Evolutionary conservation across 805 yeast genomes (phyloP).

Genomic region (Ogataea methylovora): DNA sequence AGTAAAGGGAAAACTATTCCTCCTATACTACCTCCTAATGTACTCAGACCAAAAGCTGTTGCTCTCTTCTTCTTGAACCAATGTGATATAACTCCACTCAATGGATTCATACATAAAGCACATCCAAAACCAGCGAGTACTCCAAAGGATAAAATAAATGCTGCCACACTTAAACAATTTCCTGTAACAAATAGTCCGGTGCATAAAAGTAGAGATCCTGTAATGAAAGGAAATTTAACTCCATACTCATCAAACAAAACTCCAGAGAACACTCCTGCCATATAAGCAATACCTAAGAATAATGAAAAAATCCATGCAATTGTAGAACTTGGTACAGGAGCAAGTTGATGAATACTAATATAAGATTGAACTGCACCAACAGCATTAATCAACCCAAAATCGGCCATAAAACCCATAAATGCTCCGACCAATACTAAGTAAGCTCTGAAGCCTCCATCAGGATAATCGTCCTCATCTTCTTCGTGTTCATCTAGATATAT

Average conservation of each 20-base stretch:
- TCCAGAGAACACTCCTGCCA: constrained; percentile 45
- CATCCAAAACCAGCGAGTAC: constrained; percentile 33
- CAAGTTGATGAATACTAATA: constrained; percentile 47
- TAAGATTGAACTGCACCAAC: constrained; percentile 60
- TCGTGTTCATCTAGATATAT: constrained; percentile 3
- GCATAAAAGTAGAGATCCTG: constrained; percentile 34
- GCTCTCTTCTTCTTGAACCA: constrained; percentile 38
- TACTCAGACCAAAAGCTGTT: constrained; percentile 20
- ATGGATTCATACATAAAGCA: constrained; percentile 36
- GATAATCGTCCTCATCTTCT: constrained; percentile 26
- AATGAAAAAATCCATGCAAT: constrained; percentile 63
- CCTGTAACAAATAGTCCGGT: constrained; percentile 48
- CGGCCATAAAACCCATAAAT: constrained; percentile 46
- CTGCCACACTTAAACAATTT: constrained; percentile 28
- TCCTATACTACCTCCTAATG: constrained; percentile 59
- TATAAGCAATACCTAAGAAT: constrained; percentile 40
- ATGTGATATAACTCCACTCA: constrained; percentile 38
- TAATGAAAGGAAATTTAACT: constrained; percentile 30
- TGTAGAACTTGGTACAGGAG: constrained; percentile 33
- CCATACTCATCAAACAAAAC: constrained; percentile 52
- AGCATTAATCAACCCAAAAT: constrained; percentile 50
- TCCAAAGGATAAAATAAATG: constrained; percentile 34
- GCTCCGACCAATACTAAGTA: constrained; percentile 51
- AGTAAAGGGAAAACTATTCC: constrained; percentile 56
- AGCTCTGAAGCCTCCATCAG: constrained; percentile 57